Evolutionary conservation across 2,329 filamentous ascomycete genomes (phyloP).

Genomic region (Fusarium acutatum): DNA sequence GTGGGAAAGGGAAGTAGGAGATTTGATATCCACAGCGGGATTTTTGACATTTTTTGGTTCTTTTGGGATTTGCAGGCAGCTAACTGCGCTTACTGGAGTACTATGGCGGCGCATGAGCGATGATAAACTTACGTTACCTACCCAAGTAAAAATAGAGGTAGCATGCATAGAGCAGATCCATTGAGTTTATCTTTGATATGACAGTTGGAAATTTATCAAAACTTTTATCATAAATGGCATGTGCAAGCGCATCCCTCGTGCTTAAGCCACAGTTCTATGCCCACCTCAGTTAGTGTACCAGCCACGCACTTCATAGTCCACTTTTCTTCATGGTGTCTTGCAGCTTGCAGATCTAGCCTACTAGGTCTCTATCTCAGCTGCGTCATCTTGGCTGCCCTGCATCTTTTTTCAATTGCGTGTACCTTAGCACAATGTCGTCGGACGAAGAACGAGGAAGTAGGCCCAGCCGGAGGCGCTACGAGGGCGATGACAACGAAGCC

Average conservation of each 20-base stretch:
- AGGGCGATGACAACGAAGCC: slow-evolving; percentile 29
- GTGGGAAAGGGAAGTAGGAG: too few relatives aligned
- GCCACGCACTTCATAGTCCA: slow-evolving; percentile 11
- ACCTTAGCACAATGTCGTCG: slow-evolving; percentile 38
- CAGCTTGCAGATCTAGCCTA: slow-evolving; percentile 11
- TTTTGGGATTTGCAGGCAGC: slow-evolving; percentile 7
- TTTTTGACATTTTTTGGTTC: slow-evolving; percentile 11
- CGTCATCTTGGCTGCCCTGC: slow-evolving; percentile 13
- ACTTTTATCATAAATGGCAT: slow-evolving; percentile 18
- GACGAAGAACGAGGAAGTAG: slow-evolving; percentile 35
- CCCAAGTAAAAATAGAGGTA: neutral
- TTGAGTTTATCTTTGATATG: slow-evolving; percentile 25
- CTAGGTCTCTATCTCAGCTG: slow-evolving; percentile 5
- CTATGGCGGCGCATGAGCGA: slow-evolving; percentile 21
- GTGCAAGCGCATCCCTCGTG: slow-evolving; percentile 22
- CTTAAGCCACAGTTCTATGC: neutral
- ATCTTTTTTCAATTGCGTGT: neutral
- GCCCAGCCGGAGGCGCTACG: slow-evolving; percentile 26
- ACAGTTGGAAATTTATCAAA: slow-evolving; percentile 25
- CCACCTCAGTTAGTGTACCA: neutral
- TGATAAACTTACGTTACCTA: neutral
- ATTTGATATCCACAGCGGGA: slow-evolving; percentile 30
- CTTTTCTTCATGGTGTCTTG: slow-evolving; percentile 12
- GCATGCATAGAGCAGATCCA: slow-evolving; percentile 21
- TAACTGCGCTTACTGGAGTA: slow-evolving; percentile 26